Percentiles rank a stretch among this genome's conserved stretches.
Conservation (phyloP, 768 basidiomycete genomes). For the Amyloporia xantha region DNA sequence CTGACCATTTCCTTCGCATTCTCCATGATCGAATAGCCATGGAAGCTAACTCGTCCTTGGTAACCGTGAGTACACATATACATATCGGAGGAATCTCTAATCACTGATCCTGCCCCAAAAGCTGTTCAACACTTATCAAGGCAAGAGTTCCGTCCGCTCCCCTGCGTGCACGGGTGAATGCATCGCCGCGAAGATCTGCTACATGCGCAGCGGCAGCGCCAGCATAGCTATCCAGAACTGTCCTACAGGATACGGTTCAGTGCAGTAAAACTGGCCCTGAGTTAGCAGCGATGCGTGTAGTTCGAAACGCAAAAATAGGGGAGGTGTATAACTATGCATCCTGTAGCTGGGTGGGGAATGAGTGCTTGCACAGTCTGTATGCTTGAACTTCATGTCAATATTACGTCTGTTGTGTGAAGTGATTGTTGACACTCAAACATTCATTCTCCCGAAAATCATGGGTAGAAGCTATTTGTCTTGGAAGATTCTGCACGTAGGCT, state of each 20-base stretch:
- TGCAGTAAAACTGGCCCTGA: slow-evolving; percentile 29
- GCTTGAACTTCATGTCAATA: no score
- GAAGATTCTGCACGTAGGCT: no score
- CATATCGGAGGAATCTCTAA: not conserved
- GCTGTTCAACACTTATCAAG: slow-evolving; percentile 66
- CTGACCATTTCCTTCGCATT: no score
- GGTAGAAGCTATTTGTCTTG: no score
- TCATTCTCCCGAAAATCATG: no score
- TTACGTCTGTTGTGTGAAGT: no score
- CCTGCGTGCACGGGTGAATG: slow-evolving; percentile 56
- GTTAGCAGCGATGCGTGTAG: not conserved
- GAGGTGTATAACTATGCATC: no score
- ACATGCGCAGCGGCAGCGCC: slow-evolving; percentile 69
- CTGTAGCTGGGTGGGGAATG: not conserved
- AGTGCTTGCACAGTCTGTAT: no score
- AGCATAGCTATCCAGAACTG: slow-evolving; percentile 57
- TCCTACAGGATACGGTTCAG: slow-evolving; percentile 55
- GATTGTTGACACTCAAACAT: no score
- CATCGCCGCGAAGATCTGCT: slow-evolving; percentile 63
- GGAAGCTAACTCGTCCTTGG: slow-evolving; percentile 47
- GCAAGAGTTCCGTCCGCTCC: slow-evolving; percentile 55
- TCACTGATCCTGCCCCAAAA: slow-evolving; percentile 21
- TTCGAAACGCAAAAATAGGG: no score
- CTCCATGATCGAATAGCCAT: slow-evolving; percentile 18
- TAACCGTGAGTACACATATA: slow-evolving; percentile 35